Base-by-base conservation (phyloP, 139 green algal species). In the Mychonastes homosphaera region DNA sequence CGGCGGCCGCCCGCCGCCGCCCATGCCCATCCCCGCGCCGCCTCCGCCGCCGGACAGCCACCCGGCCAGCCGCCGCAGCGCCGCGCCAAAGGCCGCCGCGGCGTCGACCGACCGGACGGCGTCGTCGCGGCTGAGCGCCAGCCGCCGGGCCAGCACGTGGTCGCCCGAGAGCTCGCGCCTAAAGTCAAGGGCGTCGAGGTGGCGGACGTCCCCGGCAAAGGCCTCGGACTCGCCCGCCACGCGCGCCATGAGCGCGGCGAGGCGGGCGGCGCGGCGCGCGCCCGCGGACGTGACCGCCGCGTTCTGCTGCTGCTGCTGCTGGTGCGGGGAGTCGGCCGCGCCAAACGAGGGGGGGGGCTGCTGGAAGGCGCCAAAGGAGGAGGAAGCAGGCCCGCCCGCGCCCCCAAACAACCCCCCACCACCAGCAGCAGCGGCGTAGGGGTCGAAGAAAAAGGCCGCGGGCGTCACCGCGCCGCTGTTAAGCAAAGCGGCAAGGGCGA, bases 131-230 rank as follows among this genome's bases (percentile, higher is more conserved):
- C 51, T 61, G 15, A 69, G 44, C 9, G 33, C 19, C 23, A 63
- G 30, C 2, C 62, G 24, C 13, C 34, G 35, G 21, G 62, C 52
- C 53, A 63, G 53, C 33, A 69, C 62, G 35, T 49, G 57, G 53
- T 69, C 53, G 18, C 45, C 35, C 34, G 44, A 43, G 6, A 69
- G 52, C 34, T 69, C 53, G 27, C 30, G 30, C 13, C 38, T 46
- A 57, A 69, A 69, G 53, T 69, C 41, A 23, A 69, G 29, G 16
- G 34, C 53, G 27, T 69, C 62, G 24, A 69, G 35, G 30, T 62
- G 53, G 9, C 26, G 21, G 7, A 63, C 16, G 26, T 69, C 62
- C 3, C 26, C 52, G 3, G 16, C 23, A 30, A 63, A 69, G 4
- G 23, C 21, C 9, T 53, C 50, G 6, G 53, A 49, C 60, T 67